A percentile compares a stretch with the other conserved stretches of the same genome.
These are phyloP conservation scores for Echium plantagineum DNA, from an alignment of 257 asterid species.

Conservation along the genomic window DNA sequence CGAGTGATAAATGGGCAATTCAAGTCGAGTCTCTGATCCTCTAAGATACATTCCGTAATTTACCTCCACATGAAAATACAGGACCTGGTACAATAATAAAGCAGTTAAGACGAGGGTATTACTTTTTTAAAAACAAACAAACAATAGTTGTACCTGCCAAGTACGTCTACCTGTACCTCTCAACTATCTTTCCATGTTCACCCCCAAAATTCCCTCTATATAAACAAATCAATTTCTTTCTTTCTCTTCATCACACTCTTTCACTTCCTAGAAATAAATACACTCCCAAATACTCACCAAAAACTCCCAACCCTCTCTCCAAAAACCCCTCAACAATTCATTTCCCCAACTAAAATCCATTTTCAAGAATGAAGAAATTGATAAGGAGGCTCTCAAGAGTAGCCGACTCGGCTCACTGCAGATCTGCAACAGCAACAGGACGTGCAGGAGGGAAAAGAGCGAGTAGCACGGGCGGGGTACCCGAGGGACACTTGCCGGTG, in stretches of 20 bases:
- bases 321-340: conserved; percentile 2
- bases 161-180: conserved; percentile 53
- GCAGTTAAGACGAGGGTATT: too few relatives aligned
- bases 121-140: background rate
- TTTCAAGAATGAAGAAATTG: conserved; percentile 47
- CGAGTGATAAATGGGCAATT: too few relatives aligned
- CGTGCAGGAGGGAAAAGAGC: conserved; percentile 11
- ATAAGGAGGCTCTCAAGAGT: conserved; percentile 55
- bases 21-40: too few relatives aligned
- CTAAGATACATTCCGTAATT: too few relatives aligned
- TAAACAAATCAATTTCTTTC: conserved; percentile 4
- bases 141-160: conserved; percentile 34
- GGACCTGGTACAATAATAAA: too few relatives aligned
- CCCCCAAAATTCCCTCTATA: conserved; percentile 5
- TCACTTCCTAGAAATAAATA: background rate
- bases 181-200: conserved; percentile 22
- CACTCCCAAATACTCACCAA: background rate
- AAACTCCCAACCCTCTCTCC: conserved; percentile 19
- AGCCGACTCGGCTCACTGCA: conserved; percentile 31
- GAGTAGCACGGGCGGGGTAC: conserved; percentile 36
- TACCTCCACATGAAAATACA: too few relatives aligned
- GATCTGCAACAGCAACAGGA: conserved; percentile 18
- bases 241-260: conserved; percentile 8
- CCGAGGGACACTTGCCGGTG: conserved; percentile 82
- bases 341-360: conserved; percentile 2